phyloP scores from a whole-genome alignment of 495 filamentous ascomycete genomes.

The Stereocaulon alpinum region DNA sequence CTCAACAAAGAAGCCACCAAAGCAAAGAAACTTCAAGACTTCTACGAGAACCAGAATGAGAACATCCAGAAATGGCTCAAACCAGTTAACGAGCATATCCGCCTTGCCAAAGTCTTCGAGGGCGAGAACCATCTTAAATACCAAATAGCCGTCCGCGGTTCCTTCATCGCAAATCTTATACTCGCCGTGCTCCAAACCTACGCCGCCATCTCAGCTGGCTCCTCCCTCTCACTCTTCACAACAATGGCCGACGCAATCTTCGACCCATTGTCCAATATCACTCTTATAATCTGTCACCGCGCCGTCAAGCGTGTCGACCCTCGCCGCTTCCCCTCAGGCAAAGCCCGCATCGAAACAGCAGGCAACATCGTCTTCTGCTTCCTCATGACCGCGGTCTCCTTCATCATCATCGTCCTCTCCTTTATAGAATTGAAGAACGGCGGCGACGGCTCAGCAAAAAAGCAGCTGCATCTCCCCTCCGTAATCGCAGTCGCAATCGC shows the following conservation, averaged over 20 bases:
- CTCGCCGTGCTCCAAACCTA: conserved; percentile 78
- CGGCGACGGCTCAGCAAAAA: conserved; percentile 30
- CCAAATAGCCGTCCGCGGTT: conserved; percentile 84
- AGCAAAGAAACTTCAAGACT: conserved; percentile 60
- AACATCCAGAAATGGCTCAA: conserved; percentile 87
- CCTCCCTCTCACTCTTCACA: conserved; percentile 88
- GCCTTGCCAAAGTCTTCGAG: conserved; percentile 67
- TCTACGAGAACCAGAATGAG: conserved; percentile 88
- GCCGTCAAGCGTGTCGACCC: conserved; percentile 83
- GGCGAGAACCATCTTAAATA: conserved; percentile 73
- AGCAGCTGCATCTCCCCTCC: conserved; percentile 69
- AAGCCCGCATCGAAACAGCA: conserved; percentile 88
- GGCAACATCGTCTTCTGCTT: conserved; percentile 98
- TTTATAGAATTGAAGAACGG: conserved; percentile 51
- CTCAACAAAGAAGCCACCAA: conserved; percentile 33
- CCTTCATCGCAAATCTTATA: conserved; percentile 72
- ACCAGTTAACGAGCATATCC: conserved; percentile 81
- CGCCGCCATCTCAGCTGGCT: conserved; percentile 65
- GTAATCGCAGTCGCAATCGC: conserved; percentile 81
- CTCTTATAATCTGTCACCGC: conserved; percentile 76
- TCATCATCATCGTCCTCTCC: conserved; percentile 84
- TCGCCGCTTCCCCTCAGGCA: conserved; percentile 84
- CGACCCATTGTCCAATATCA: conserved; percentile 85
- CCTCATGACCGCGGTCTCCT: conserved; percentile 85
- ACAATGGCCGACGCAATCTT: conserved; percentile 97